Conservation (phyloP, 208 protist genomes). For the Acanthamoeba royreba region DNA sequence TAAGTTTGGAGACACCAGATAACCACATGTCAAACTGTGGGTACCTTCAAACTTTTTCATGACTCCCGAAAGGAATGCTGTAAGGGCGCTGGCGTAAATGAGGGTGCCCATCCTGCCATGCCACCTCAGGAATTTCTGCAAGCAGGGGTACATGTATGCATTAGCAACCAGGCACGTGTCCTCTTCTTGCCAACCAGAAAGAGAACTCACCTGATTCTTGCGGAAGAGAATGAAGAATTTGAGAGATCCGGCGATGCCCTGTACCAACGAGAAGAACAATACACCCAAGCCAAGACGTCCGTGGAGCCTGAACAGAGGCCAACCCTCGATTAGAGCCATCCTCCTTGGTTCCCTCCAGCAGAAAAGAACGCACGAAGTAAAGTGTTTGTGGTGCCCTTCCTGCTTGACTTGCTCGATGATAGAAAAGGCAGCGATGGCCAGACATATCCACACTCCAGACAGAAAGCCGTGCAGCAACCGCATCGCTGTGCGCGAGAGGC, state of each 20-base stretch:
- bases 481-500: background rate
- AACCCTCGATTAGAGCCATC: background rate
- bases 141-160: background rate
- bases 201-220: background rate
- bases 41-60: background rate
- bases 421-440: background rate
- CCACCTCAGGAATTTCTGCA: background rate
- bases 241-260: background rate
- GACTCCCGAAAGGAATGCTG: background rate
- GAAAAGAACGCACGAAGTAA: background rate
- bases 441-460: background rate
- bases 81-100: background rate
- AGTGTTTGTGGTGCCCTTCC: background rate
- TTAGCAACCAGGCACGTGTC: background rate
- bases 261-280: background rate
- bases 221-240: background rate
- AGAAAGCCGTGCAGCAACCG: background rate
- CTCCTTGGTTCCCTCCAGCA: background rate
- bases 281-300: background rate
- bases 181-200: background rate
- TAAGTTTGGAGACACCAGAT: background rate
- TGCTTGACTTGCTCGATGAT: background rate
- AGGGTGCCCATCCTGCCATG: background rate
- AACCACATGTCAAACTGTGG: background rate
- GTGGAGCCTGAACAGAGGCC: background rate